These are phyloP conservation scores for Phytopythium oedochilum DNA, from an alignment of 352 stramenopile genomes.

Conservation along the genomic window DNA sequence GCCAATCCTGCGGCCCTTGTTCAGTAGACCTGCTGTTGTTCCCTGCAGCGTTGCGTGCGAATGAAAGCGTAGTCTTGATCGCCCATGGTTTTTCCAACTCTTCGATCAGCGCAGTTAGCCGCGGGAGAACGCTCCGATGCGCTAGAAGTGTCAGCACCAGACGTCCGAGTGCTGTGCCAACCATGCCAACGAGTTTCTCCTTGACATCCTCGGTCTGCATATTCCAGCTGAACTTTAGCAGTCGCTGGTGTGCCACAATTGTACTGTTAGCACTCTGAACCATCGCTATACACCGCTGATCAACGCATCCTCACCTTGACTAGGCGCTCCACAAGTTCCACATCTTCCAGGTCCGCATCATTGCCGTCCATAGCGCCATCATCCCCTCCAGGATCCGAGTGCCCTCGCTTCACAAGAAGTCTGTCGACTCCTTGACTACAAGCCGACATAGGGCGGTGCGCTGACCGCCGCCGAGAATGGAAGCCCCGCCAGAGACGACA, in stretches of 20 bases:
- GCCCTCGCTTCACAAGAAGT: conserved; percentile 15
- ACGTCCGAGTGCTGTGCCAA: conserved; percentile 36
- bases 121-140: conserved; percentile 43
- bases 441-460: conserved; percentile 27
- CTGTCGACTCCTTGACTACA: conserved; percentile 20
- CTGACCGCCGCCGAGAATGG: conserved; percentile 31
- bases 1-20: conserved; percentile 32
- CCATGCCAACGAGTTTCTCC: conserved; percentile 48
- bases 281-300: background rate
- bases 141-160: conserved; percentile 35
- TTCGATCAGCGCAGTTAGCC: conserved; percentile 42
- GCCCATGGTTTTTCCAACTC: conserved; percentile 72
- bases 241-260: conserved; percentile 14
- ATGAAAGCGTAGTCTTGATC: conserved; percentile 29
- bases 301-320: conserved; percentile 7
- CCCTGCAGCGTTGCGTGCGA: background rate
- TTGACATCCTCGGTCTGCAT: conserved; percentile 50
- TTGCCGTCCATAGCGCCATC: conserved; percentile 29
- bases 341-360: conserved; percentile 25
- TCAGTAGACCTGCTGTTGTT: background rate
- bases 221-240: conserved; percentile 77
- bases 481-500: conserved; percentile 42
- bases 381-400: background rate
- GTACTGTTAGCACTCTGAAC: background rate
- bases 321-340: conserved; percentile 39